These are phyloP conservation scores for Musa schizocarpa DNA, from an alignment of 176 grass and related monocot species.

Conservation along the genomic window DNA sequence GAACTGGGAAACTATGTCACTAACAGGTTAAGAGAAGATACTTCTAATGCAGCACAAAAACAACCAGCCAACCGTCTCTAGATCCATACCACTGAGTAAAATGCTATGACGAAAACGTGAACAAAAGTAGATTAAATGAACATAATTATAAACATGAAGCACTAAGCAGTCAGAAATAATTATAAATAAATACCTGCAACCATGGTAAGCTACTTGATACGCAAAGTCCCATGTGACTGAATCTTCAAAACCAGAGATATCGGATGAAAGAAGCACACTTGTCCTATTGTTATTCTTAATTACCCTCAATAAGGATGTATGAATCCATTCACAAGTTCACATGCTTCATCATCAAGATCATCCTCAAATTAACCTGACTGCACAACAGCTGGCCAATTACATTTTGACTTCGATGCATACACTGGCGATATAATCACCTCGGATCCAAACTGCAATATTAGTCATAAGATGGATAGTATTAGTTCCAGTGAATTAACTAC, in stretches of 20 bases:
- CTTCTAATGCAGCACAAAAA: too few species aligned
- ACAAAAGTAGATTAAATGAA: neutral
- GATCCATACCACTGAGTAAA: too few species aligned
- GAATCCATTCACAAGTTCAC: conserved; percentile 76
- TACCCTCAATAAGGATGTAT: conserved; percentile 54
- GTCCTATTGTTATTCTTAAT: conserved; percentile 95
- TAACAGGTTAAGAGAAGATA: too few species aligned
- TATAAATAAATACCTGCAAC: conserved; percentile 51
- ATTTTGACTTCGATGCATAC: neutral
- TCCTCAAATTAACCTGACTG: conserved; percentile 32
- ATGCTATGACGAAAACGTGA: neutral
- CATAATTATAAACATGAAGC: neutral
- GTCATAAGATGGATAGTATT: conserved; percentile 28
- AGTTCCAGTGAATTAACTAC: neutral
- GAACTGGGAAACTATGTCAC: too few species aligned
- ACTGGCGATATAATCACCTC: conserved; percentile 5
- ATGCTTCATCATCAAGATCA: conserved; percentile 62
- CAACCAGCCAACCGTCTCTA: too few species aligned
- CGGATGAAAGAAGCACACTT: conserved; percentile 69
- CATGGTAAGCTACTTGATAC: conserved; percentile 74
- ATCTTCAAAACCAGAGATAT: conserved; percentile 83
- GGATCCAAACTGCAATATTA: conserved; percentile 54
- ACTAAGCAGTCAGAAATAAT: conserved; percentile 1
- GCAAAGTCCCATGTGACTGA: conserved; percentile 75
- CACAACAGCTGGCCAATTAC: conserved; percentile 1